A percentile compares a stretch with the other conserved stretches of the same genome.
Evolutionary conservation across 2,329 filamentous ascomycete species (phyloP).

Genomic region (Dryadomyces quercus-mongolicae): DNA sequence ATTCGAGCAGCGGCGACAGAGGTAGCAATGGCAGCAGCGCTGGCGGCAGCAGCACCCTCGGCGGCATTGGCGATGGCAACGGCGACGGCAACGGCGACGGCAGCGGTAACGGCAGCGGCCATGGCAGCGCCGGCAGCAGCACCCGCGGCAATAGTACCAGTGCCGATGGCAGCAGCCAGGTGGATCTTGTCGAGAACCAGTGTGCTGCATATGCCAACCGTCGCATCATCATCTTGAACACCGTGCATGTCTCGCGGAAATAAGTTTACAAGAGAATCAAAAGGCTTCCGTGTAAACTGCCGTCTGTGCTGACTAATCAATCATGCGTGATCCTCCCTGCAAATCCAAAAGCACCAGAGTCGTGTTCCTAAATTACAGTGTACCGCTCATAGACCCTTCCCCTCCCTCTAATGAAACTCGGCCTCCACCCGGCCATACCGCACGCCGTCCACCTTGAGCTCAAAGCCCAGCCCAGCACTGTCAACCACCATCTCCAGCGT

Average conservation of each 20-base stretch:
- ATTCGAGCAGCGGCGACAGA: too few species aligned
- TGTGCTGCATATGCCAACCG: neutral
- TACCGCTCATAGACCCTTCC: neutral
- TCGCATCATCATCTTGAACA: neutral
- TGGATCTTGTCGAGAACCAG: neutral
- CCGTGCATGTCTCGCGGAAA: neutral
- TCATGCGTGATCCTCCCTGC: too few species aligned
- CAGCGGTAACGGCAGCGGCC: neutral
- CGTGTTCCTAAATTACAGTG: neutral
- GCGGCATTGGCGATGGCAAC: neutral
- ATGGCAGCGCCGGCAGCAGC: neutral
- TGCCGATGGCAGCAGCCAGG: neutral
- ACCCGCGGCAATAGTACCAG: neutral
- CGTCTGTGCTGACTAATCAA: neutral
- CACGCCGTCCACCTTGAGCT: constrained; percentile 67
- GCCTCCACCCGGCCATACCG: constrained; percentile 67
- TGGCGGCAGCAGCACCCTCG: too few species aligned
- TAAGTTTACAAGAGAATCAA: too few species aligned
- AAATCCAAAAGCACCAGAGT: neutral
- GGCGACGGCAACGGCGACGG: neutral
- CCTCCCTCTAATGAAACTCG: constrained; percentile 51
- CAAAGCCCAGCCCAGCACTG: constrained; percentile 63
- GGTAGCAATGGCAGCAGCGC: too few species aligned
- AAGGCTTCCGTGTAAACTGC: neutral
- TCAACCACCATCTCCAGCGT: constrained; percentile 75